Evolutionary conservation across 495 filamentous ascomycete genomes (phyloP), one percentile per base, ranked within the genome.

Genomic region (Talaromyces borbonicus): DNA sequence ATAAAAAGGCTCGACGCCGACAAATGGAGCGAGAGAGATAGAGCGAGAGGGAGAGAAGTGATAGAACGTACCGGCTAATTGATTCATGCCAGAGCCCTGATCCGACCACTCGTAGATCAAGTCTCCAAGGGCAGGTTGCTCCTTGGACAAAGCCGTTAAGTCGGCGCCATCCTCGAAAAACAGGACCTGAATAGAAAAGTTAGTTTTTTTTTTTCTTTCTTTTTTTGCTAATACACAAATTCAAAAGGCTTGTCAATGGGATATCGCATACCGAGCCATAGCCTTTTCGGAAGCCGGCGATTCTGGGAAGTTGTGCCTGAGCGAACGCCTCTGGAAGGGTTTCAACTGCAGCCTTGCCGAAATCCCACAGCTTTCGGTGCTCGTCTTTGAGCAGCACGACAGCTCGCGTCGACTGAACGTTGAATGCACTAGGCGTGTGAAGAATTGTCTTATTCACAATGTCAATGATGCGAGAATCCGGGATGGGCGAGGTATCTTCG

Each of bases 71-170:
- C 68, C 56, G 52, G 66, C 59, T 37, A 70, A 74, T 55, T 78
- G 74, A 44, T 74, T 66, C 71, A 77, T 77, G 44, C 69, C 74
- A 52, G 67, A 71, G 27, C 66, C 62, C 39, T 75, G 23, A n/a
- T 35, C 43, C 8, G 43, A 46, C 27, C 27, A 46, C n/a, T 46
- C 43, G 16, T 8, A 24, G 8, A 36, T 29, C 8, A 46, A 35
- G 6, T 29, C 30, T 23, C 30, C 43, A 16, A 35, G 19, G 26
- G 9, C 9, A 8, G 27, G 11, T 14, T 46, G 43, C 30, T 46
- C 18, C 2, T 8, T 14, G 6, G 18, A 19, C 9, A 46, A 62
- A 8, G 56, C 53, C 40, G 66, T 46, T 50, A 73, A 60, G 22
- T 62, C 60, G 14, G 57, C 51, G 4, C 62, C 63, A 49, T 73